A percentile compares a stretch with the other conserved stretches of the same genome.
These are phyloP conservation scores for Trametes sp. DNA, from an alignment of 1,284 basidiomycete genomes.

Conservation along the genomic window DNA sequence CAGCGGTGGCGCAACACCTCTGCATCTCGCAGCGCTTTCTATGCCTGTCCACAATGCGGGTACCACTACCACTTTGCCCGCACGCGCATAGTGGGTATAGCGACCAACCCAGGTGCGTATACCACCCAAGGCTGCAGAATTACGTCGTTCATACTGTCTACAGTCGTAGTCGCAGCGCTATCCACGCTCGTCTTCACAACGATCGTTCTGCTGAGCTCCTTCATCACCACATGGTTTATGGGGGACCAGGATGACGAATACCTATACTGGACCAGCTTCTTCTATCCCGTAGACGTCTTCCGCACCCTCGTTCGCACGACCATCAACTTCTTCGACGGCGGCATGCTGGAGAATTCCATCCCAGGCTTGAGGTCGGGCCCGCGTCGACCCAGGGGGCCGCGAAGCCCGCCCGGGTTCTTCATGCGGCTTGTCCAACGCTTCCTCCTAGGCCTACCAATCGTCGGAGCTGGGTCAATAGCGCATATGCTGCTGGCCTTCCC, in stretches of 20 bases:
- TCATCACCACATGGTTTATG: constrained; percentile 70
- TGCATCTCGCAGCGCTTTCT: constrained; percentile 66
- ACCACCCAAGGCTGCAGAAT: background rate
- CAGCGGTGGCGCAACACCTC: constrained; percentile 75
- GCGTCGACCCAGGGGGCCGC: constrained; percentile 24
- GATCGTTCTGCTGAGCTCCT: constrained; percentile 75
- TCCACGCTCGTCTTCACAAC: constrained; percentile 71
- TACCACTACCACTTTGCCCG: constrained; percentile 78
- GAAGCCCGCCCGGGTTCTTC: constrained; percentile 54
- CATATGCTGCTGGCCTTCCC: constrained; percentile 71
- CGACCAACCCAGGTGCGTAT: constrained; percentile 68
- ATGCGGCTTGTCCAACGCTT: constrained; percentile 69
- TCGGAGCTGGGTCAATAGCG: constrained; percentile 78
- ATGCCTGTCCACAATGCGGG: constrained; percentile 76
- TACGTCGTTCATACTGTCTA: background rate
- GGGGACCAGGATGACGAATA: constrained; percentile 49
- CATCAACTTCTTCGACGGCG: constrained; percentile 68
- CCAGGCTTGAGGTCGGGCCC: constrained; percentile 29
- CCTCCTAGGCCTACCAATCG: constrained; percentile 75
- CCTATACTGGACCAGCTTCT: constrained; percentile 45
- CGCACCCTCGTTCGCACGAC: constrained; percentile 70
- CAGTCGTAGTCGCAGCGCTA: constrained; percentile 71
- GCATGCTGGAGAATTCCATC: constrained; percentile 49
- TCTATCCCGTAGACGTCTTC: constrained; percentile 64
- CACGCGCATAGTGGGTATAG: constrained; percentile 71